Evolutionary conservation across 805 yeast species (phyloP), one percentile per base, ranked within the genome.

Genomic region (Wickerhamomyces pijperi): DNA sequence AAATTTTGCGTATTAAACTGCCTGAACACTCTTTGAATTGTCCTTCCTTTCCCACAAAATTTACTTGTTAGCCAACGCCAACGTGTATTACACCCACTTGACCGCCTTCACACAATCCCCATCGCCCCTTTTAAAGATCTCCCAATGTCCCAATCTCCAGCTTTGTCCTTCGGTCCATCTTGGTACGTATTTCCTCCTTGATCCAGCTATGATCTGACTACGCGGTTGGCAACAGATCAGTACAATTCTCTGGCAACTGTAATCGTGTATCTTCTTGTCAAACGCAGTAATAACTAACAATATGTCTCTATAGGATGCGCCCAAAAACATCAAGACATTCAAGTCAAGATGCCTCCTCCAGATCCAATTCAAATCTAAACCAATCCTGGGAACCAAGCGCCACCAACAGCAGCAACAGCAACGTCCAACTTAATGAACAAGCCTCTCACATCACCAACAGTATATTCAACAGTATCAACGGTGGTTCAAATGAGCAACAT

Each of bases 91-190:
- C 9, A 6, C 9, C 23, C 23, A 7, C 9, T 9, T 21, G 9
- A 21, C 23, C 23, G 9, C 23, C 9, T 21, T 21, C 23, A 21
- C 9, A 21, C 6, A 21, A n/a, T n/a, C n/a, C n/a, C 23, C 23
- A 21, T 7, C 23, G 9, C 6, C 6, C 23, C 23, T 7, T 21
- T 9, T 7, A 6, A 7, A 21, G 23, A 21, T 7, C 9, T 21
- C 23, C 23, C 19, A 15, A 45, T 58, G 63, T 50, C 63, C 19
- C 59, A 56, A 46, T 50, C 54, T 19, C 43, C 54, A 15, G 44
- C 54, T 19, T 38, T 51, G 36, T 41, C 59, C 19, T 57, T 56
- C 29, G 59, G 57, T 38, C 59, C 61, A 16, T 42, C 56, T 16
- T 58, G 63, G 60, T 51, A 43, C 20, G 53, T 46, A 6, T 2